phyloP scores from a whole-genome alignment of 2,329 filamentous ascomycete genomes.

The Sclerotinia nivalis region DNA sequence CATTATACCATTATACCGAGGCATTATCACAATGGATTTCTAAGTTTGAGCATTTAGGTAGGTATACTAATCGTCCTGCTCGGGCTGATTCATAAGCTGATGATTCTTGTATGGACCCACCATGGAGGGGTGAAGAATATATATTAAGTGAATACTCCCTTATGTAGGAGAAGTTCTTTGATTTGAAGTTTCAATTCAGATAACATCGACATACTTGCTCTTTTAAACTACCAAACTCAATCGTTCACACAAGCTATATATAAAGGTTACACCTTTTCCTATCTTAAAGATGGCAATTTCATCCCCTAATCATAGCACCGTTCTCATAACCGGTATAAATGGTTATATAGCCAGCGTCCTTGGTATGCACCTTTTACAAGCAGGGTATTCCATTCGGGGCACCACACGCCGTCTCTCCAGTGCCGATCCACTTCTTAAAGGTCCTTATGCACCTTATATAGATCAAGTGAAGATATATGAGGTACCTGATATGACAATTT shows the following conservation, averaged over 20 bases:
- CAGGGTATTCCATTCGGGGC: constrained; percentile 39
- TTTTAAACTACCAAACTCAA: background rate
- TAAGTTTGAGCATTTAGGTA: background rate
- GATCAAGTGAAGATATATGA: constrained; percentile 37
- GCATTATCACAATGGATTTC: background rate
- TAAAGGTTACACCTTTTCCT: background rate
- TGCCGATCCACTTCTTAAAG: constrained; percentile 33
- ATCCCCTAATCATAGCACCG: constrained; percentile 35
- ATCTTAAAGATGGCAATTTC: constrained; percentile 32
- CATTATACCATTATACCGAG: background rate
- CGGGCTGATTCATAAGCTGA: background rate
- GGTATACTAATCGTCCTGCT: background rate
- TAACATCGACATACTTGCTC: background rate
- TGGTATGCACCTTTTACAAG: constrained; percentile 35
- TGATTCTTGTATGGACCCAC: background rate
- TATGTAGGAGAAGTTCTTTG: background rate
- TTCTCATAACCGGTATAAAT: constrained; percentile 42
- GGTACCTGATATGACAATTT: constrained; percentile 37
- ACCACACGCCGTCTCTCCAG: constrained; percentile 37
- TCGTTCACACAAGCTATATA: background rate
- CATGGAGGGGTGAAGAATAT: background rate
- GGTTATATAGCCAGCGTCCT: constrained; percentile 41
- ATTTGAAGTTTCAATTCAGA: background rate
- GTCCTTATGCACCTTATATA: constrained; percentile 36
- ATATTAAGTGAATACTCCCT: background rate